Evolutionary conservation across 768 basidiomycete genomes (phyloP).

Genomic region (Pulveroboletus sp.): DNA sequence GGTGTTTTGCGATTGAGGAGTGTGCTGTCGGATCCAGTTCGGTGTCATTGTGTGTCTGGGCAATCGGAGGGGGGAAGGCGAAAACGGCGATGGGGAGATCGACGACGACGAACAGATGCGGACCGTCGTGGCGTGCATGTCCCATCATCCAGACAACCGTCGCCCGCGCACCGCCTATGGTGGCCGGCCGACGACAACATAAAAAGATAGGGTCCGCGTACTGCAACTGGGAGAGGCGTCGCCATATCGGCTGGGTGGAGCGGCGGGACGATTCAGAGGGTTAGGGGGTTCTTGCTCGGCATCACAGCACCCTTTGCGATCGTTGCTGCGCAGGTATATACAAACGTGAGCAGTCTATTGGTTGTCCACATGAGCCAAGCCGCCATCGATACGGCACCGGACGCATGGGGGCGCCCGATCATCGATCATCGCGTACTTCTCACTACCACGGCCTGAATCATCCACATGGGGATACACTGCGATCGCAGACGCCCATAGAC

Average conservation of each 20-base stretch:
- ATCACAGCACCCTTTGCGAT: not conserved
- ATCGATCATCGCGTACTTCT: conserved; percentile 13
- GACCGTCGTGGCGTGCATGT: too few relatives aligned
- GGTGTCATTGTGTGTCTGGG: not conserved
- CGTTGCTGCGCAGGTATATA: not conserved
- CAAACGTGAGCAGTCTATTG: not conserved
- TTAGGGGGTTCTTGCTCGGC: not conserved
- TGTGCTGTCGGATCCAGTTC: not conserved
- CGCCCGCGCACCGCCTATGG: not conserved
- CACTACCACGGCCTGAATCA: not conserved
- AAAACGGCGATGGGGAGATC: not conserved
- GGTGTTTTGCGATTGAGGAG: conserved; percentile 4
- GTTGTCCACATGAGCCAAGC: not conserved
- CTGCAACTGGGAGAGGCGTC: not conserved
- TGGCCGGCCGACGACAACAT: not conserved
- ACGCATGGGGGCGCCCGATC: not conserved
- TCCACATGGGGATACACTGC: conserved; percentile 12
- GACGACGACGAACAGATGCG: not conserved
- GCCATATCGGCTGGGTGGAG: not conserved
- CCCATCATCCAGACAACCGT: too few relatives aligned
- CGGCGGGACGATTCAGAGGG: not conserved
- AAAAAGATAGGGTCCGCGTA: not conserved
- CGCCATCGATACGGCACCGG: not conserved
- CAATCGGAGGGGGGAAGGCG: too few relatives aligned
- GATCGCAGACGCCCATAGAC: conserved; percentile 11